These are phyloP conservation scores for Castanea sativa DNA, from an alignment of 306 rosid genomes.

Conservation along the genomic window DNA sequence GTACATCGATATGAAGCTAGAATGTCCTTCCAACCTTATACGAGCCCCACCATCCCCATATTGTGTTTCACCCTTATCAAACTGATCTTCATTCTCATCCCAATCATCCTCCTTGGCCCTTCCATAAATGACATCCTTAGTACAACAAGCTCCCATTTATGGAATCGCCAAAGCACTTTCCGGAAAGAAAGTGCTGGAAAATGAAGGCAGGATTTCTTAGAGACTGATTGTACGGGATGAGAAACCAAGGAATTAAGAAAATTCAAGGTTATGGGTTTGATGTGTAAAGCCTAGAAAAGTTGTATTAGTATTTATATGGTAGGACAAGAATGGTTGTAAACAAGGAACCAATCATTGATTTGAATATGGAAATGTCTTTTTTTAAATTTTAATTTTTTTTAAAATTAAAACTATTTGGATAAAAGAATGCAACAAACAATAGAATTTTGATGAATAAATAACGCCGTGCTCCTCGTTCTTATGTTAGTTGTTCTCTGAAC, in stretches of 20 bases:
- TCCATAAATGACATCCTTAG: constrained; percentile 27
- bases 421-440: background rate
- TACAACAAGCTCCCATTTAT: constrained; percentile 69
- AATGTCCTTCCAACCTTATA: constrained; percentile 49
- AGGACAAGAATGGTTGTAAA: background rate
- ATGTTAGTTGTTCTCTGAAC: background rate
- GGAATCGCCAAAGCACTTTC: constrained; percentile 23
- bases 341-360: background rate
- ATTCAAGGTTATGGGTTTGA: background rate
- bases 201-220: background rate
- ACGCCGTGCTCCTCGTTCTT: constrained; percentile 13
- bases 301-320: no score
- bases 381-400: background rate
- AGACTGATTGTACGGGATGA: background rate
- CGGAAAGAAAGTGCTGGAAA: constrained; percentile 11
- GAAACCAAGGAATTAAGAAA: background rate
- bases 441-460: background rate
- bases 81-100: constrained; percentile 27
- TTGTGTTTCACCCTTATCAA: constrained; percentile 23
- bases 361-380: constrained; percentile 6
- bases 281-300: background rate
- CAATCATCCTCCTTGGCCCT: constrained; percentile 33
- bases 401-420: background rate
- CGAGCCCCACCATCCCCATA: constrained; percentile 40
- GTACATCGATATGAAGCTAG: constrained; percentile 60